Percentiles rank a stretch among this genome's conserved stretches.
phyloP scores from a whole-genome alignment of 495 filamentous ascomycete genomes.

The Jackrogersella multiformis region DNA sequence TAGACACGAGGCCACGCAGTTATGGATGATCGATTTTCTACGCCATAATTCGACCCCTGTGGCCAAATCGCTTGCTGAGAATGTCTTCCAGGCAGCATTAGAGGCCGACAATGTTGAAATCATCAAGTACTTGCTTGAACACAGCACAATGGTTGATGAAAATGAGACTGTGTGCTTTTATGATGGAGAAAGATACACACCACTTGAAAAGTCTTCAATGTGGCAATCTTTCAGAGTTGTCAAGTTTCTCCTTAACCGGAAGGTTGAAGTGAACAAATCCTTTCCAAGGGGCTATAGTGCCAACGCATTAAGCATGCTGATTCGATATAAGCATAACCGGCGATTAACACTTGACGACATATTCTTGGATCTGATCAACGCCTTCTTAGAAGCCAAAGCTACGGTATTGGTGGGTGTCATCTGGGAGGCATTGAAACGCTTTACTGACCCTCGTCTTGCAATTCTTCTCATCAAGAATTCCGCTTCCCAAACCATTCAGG shows the following conservation, averaged over 20 bases:
- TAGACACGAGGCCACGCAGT: background rate
- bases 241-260: background rate
- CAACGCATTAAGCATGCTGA: too few relatives aligned
- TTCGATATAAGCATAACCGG: too few relatives aligned
- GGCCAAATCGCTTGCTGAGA: constrained; percentile 18
- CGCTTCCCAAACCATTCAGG: background rate
- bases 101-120: constrained; percentile 10
- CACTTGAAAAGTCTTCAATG: constrained; percentile 4
- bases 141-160: background rate
- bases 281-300: too few relatives aligned
- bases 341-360: background rate
- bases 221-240: background rate
- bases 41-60: background rate
- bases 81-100: constrained; percentile 10
- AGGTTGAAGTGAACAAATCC: constrained; percentile 14
- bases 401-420: background rate
- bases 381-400: background rate
- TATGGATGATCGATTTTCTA: background rate
- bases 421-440: background rate
- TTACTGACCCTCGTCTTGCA: constrained; percentile 9
- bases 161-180: constrained; percentile 10
- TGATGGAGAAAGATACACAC: background rate
- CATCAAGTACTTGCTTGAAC: constrained; percentile 1
- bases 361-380: background rate
- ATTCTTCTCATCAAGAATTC: background rate